A percentile compares a stretch with the other conserved stretches of the same genome.
Conservation (phyloP, 257 asterid species). For the Nicotiana undulata region DNA sequence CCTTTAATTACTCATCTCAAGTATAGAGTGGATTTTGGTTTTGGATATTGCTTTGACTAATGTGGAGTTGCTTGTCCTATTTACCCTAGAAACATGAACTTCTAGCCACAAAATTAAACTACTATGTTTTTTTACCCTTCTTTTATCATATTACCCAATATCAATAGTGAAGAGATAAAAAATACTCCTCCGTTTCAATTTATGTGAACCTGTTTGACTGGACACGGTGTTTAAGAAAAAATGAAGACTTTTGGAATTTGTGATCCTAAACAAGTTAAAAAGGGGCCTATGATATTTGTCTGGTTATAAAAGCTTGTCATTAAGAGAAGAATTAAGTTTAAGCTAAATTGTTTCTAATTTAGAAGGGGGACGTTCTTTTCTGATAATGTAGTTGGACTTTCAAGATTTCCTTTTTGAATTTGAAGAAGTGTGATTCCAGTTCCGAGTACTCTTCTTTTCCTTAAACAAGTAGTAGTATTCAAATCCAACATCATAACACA, state of each 20-base stretch:
- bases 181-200: no score
- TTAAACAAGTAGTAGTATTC: not conserved
- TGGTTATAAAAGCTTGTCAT: no score
- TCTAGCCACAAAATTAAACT: conserved; percentile 5
- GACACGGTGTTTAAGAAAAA: no score
- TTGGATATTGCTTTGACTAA: conserved; percentile 23
- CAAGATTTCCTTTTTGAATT: not conserved
- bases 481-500: conserved; percentile 15
- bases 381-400: not conserved
- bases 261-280: no score
- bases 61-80: conserved; percentile 18
- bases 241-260: no score
- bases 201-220: no score
- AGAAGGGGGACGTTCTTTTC: no score
- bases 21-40: conserved; percentile 12
- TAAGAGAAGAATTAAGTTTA: no score
- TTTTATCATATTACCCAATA: conserved; percentile 5
- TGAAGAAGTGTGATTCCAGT: not conserved
- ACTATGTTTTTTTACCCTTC: not conserved
- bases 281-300: no score
- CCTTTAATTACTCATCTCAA: conserved; percentile 6
- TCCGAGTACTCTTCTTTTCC: not conserved
- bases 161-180: not conserved
- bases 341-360: no score
- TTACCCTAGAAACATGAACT: conserved; percentile 7